phyloP scores from a whole-genome alignment of 495 filamentous ascomycete species.

The Xeromyces bisporus region DNA sequence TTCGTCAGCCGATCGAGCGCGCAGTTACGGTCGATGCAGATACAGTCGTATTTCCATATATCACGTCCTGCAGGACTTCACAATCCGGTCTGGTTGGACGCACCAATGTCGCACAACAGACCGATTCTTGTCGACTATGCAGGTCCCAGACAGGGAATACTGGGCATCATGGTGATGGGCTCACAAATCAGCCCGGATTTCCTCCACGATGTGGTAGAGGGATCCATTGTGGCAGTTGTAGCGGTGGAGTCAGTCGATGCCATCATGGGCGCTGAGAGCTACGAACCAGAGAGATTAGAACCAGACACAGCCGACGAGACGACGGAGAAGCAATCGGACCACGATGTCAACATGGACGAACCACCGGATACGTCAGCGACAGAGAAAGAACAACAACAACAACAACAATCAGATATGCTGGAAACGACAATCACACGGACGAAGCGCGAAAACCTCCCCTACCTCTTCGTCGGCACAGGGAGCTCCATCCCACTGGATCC shows the following conservation, averaged over 20 bases:
- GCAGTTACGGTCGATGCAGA: conserved; percentile 63
- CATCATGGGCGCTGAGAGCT: conserved; percentile 7
- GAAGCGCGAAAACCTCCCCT: conserved; percentile 20
- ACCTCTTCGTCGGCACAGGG: conserved; percentile 23
- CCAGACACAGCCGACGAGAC: conserved; percentile 1
- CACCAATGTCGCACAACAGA: conserved; percentile 26
- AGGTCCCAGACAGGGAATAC: conserved; percentile 31
- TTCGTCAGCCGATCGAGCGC: conserved; percentile 46
- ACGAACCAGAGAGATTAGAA: neutral
- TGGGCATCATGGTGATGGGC: conserved; percentile 35
- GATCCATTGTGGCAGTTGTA: conserved; percentile 40
- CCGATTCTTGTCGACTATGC: conserved; percentile 42
- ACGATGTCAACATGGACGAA: conserved; percentile 14
- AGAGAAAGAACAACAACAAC: neutral
- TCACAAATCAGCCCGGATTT: conserved; percentile 29
- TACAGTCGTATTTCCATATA: conserved; percentile 60
- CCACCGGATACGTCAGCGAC: neutral
- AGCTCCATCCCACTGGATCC: conserved; percentile 26
- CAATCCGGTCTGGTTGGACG: conserved; percentile 29
- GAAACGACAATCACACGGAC: conserved; percentile 17
- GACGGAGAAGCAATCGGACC: conserved; percentile 4
- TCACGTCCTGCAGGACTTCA: conserved; percentile 16
- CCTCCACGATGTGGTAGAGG: conserved; percentile 36
- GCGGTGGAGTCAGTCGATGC: conserved; percentile 29
- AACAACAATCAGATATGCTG: neutral